phyloP scores from a whole-genome alignment of 2,329 filamentous ascomycete species.

The Cytospora paraplurivora region DNA sequence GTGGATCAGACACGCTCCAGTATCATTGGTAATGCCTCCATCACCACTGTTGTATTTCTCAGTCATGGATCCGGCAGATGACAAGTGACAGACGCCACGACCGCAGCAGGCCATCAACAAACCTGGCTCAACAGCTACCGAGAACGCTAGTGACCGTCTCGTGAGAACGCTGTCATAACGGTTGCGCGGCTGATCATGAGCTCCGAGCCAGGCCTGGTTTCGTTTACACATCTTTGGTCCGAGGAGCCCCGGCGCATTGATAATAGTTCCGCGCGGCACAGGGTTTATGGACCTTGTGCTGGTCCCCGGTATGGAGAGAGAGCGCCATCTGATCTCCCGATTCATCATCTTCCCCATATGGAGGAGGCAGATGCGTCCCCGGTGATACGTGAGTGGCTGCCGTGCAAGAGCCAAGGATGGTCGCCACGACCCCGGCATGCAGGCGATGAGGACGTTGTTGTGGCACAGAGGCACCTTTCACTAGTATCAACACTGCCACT shows the following conservation, averaged over 20 bases:
- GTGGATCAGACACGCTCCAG: too few relatives aligned
- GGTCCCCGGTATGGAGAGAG: background rate
- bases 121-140: background rate
- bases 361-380: background rate
- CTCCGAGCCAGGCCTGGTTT: background rate
- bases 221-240: conserved; percentile 13
- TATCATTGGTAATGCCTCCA: too few relatives aligned
- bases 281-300: background rate
- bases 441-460: background rate
- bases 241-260: background rate
- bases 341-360: background rate
- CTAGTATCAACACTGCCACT: background rate
- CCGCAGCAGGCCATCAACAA: background rate
- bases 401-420: background rate
- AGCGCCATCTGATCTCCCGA: background rate
- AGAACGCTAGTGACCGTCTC: background rate
- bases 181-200: background rate
- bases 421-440: background rate
- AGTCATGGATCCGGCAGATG: too few relatives aligned
- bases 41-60: too few relatives aligned
- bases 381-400: background rate
- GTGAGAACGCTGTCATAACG: background rate
- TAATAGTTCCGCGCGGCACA: too few relatives aligned
- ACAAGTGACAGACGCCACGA: too few relatives aligned
- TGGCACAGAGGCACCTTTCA: too few relatives aligned